Evolutionary conservation across 169 alveolate genomes (phyloP), one percentile per base, ranked within the genome.

Genomic region (Eimeria sp.): DNA sequence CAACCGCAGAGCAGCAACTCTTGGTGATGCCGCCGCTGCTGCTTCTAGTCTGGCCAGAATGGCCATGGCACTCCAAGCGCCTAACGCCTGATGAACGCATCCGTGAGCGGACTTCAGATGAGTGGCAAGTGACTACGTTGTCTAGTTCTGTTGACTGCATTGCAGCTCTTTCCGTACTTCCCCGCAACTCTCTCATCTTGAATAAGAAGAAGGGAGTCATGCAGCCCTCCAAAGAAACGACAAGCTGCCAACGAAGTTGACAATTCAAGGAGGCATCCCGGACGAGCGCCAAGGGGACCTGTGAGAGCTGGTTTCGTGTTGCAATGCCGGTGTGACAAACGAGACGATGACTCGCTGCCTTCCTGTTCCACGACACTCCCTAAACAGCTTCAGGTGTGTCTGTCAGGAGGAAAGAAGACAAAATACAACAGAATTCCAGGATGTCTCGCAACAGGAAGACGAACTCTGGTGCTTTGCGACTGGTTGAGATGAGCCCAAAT

Each of bases 231-330:
- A 67, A 27, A 67, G 1, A 20, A 67, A 67, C 78, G 78, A 27
- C 78, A 67, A 67, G 78, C 78, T 47, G 25, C 78, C 78, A 10
- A 67, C 61, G 6, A 67, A 67, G 20, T 11, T 5, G 78, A 14
- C 25, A 67, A 27, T 67, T 27, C 78, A 67, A 27, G 78, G 78
- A 67, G 78, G 78, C 78, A 67, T 67, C 78, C 78, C 78, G 78
- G 78, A 67, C n/a, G 47, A n/a, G 11, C 16, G n/a, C 10, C 75
- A 65, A 65, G 75, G 75, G 45, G 25, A 10, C 14, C 61, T 25
- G 73, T 6, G 40, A 25, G 20, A 63, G 73, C 73, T 63, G 4
- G 73, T 63, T 63, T 63, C 14, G 25, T n/a, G 47, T 1, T n/a
- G 49, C 25, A 67, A 11, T 20, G 49, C 22, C 40, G 40, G 40